These are phyloP conservation scores for Fusarium udum DNA, from an alignment of 2,329 filamentous ascomycete species.

Conservation along the genomic window DNA sequence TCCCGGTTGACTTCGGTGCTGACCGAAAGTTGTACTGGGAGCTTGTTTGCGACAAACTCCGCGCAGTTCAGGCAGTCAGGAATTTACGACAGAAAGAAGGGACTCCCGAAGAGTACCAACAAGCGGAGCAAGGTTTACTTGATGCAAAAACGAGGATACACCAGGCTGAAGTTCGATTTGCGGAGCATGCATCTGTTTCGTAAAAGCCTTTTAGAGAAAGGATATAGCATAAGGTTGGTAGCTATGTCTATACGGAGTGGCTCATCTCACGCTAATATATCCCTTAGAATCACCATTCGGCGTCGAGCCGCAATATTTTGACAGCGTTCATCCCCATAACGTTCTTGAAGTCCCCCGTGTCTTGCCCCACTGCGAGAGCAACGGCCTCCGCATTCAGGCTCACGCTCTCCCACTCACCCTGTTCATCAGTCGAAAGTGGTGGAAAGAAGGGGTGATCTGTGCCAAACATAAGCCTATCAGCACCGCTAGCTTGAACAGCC, in stretches of 20 bases:
- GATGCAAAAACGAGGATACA: constrained; percentile 49
- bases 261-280: constrained; percentile 33
- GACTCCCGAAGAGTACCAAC: constrained; percentile 40
- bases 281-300: constrained; percentile 35
- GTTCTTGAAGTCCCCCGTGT: constrained; percentile 56
- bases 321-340: constrained; percentile 70
- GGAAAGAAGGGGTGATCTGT: constrained; percentile 89
- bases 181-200: constrained; percentile 40
- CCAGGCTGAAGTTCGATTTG: constrained; percentile 51
- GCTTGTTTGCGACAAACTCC: constrained; percentile 53
- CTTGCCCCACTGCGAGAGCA: constrained; percentile 58
- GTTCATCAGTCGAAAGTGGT: constrained; percentile 70
- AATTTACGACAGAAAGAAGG: constrained; percentile 44
- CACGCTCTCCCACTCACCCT: constrained; percentile 76
- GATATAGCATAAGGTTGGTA: constrained; percentile 30
- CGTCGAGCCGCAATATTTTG: constrained; percentile 55
- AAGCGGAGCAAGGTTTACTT: constrained; percentile 44
- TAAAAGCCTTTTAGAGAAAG: constrained; percentile 3
- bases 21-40: constrained; percentile 52
- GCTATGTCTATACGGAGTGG: constrained; percentile 29
- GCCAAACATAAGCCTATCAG: constrained; percentile 79
- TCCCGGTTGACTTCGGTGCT: constrained; percentile 43
- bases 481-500: constrained; percentile 73
- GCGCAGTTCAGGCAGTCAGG: constrained; percentile 51
- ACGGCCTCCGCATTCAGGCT: constrained; percentile 63